These are phyloP conservation scores for Saccharomyces paradoxus DNA, from an alignment of 805 yeast genomes.

Conservation along the genomic window DNA sequence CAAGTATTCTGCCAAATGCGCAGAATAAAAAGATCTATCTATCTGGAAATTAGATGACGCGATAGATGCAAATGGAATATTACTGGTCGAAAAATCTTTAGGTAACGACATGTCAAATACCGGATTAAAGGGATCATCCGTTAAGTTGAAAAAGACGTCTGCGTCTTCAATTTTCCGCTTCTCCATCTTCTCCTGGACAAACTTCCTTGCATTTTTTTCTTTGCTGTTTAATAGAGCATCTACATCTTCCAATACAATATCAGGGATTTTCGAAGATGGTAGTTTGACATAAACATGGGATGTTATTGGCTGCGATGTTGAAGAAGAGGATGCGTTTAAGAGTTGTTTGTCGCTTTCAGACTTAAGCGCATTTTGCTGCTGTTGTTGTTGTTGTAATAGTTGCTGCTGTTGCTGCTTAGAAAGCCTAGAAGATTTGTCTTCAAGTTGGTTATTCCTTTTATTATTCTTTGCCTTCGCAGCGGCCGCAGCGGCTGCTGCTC, in stretches of 20 bases:
- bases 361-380: slow-evolving; percentile 14
- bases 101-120: slow-evolving; percentile 60
- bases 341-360: background rate
- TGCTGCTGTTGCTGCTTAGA: slow-evolving; percentile 2
- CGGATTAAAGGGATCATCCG: slow-evolving; percentile 83
- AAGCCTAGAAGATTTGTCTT: background rate
- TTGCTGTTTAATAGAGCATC: slow-evolving; percentile 66
- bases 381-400: slow-evolving; percentile 8
- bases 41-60: slow-evolving; percentile 60
- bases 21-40: slow-evolving; percentile 46
- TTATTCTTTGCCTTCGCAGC: slow-evolving; percentile 11
- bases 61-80: slow-evolving; percentile 74
- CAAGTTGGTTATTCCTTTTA: slow-evolving; percentile 3
- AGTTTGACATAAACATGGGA: slow-evolving; percentile 75
- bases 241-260: slow-evolving; percentile 78
- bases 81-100: slow-evolving; percentile 45
- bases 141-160: slow-evolving; percentile 69
- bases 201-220: slow-evolving; percentile 67
- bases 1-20: slow-evolving; percentile 24
- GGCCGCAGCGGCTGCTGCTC: slow-evolving; percentile 12
- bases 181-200: slow-evolving; percentile 77
- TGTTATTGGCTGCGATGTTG: slow-evolving; percentile 8
- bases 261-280: slow-evolving; percentile 89
- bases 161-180: slow-evolving; percentile 60
- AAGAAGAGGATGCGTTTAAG: background rate